phyloP scores from a whole-genome alignment of 768 basidiomycete species.

The Boletus sensibilis region DNA sequence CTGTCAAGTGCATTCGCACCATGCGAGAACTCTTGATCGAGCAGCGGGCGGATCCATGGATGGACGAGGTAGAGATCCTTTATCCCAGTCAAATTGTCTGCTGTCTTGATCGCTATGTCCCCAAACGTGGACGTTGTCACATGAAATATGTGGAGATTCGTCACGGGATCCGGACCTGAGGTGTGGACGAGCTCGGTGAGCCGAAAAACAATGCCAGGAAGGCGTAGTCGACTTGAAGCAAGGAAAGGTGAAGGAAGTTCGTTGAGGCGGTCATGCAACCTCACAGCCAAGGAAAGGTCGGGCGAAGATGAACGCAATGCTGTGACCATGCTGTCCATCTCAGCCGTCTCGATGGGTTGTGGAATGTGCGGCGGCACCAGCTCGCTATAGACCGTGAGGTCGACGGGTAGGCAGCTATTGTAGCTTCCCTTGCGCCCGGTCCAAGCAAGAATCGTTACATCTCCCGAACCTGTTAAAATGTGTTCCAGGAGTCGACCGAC shows the following conservation, averaged over 20 bases:
- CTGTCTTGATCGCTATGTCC: too few species aligned
- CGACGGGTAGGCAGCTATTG: conserved; percentile 8
- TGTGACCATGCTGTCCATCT: not conserved
- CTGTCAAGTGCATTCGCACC: too few species aligned
- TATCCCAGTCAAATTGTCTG: too few species aligned
- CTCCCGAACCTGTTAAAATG: not conserved
- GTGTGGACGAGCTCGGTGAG: not conserved
- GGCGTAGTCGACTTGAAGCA: not conserved
- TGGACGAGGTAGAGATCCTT: too few species aligned
- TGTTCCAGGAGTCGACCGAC: not conserved
- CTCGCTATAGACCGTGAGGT: conserved; percentile 1
- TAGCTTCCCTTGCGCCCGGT: not conserved
- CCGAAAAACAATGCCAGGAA: not conserved
- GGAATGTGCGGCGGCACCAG: not conserved
- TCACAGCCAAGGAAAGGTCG: not conserved
- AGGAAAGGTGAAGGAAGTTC: not conserved
- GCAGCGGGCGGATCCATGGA: too few species aligned
- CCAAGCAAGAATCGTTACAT: conserved; percentile 1
- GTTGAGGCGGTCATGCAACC: not conserved
- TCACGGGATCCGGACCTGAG: not conserved
- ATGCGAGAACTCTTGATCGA: too few species aligned
- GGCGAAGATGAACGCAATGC: not conserved
- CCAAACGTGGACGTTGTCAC: too few species aligned
- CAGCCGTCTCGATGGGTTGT: not conserved
- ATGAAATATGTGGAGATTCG: too few species aligned